Evolutionary conservation across 371 early-diverging fungal species (phyloP).

Genomic region (Zychaea mexicana): DNA sequence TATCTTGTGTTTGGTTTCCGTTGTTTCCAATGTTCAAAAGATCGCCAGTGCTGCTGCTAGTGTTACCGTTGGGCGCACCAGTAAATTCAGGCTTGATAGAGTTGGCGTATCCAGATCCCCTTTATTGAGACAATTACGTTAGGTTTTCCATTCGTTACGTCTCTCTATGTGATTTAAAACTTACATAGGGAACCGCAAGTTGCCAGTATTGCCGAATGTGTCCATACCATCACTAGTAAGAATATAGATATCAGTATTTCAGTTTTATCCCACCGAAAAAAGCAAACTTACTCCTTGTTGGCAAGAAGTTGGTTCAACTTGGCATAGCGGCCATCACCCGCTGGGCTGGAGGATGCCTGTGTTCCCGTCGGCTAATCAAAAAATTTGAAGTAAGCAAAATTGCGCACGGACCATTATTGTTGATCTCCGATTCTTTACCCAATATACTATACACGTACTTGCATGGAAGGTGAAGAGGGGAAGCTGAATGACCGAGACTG

Average conservation of each 20-base stretch:
- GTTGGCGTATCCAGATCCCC: conserved; percentile 41
- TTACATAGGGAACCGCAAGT: conserved; percentile 50
- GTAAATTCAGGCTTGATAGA: conserved; percentile 21
- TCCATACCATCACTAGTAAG: conserved; percentile 46
- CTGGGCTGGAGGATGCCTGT: conserved; percentile 6
- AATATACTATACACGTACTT: conserved; percentile 1
- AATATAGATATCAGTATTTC: neutral
- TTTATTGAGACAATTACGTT: neutral
- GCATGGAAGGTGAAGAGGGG: conserved; percentile 18
- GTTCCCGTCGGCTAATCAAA: conserved; percentile 4
- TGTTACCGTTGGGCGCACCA: neutral
- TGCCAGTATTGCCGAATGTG: conserved; percentile 55
- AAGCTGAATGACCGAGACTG: conserved; percentile 19
- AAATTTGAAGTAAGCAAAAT: neutral
- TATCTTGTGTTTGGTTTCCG: neutral
- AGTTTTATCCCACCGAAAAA: too few species aligned
- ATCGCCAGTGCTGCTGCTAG: neutral
- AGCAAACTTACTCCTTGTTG: conserved; percentile 18
- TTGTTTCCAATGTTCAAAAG: conserved; percentile 7
- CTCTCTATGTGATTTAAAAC: conserved; percentile 5
- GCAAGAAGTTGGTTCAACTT: conserved; percentile 23
- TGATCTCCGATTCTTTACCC: neutral
- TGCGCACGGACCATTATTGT: conserved; percentile 4
- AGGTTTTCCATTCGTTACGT: neutral
- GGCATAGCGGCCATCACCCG: conserved; percentile 14